Evolutionary conservation across 1,284 basidiomycete species (phyloP), one percentile per base, ranked within the genome.

Genomic region (Xanthoconium separans): DNA sequence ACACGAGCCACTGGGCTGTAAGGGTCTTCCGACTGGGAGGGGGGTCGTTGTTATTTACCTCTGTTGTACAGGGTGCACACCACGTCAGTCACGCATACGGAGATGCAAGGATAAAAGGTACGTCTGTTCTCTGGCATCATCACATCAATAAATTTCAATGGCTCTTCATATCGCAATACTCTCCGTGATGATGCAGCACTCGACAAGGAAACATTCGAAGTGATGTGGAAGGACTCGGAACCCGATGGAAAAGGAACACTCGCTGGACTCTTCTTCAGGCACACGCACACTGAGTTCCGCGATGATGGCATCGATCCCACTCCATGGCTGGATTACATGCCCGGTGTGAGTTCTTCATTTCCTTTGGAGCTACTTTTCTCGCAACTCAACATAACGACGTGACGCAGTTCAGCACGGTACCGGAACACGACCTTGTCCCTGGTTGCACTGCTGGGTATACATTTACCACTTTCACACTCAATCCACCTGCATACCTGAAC

Each of bases 1-100:
- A 89, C 62, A 87, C 89, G 2, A 89, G 86, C 65, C 79, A 80
- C 18, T 91, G 89, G 89, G 89, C 89, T 16, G 89, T 89, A 63
- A 63, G 84, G 8, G 2, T 16, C 44, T 15, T 40, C 20, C 13
- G 16, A 8, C 29, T 20, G 11, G 20, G 47, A 20, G 13, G n/a
- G 22, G 40, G 50, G 16, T 16, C 40, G 18, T 45, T n/a, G 29
- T 39, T 13, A 22, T 45, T 42, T 31, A 9, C 9, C 8, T 27
- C 37, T 31, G 4, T 0, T 40, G 24, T 34, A 27, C 22, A 82
- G 81, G 80, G 87, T 24, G 87, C 85, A 2, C 85, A 90, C 60
- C 85, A 89, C 75, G 82, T 89, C 56, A 84, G 80, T 47, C 68
- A 76, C 46, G 77, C 79, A 7, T 75, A 70, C 24, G 70, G 74